phyloP scores from a whole-genome alignment of 2,329 filamentous ascomycete genomes.

The Fusarium gaditjirri region DNA sequence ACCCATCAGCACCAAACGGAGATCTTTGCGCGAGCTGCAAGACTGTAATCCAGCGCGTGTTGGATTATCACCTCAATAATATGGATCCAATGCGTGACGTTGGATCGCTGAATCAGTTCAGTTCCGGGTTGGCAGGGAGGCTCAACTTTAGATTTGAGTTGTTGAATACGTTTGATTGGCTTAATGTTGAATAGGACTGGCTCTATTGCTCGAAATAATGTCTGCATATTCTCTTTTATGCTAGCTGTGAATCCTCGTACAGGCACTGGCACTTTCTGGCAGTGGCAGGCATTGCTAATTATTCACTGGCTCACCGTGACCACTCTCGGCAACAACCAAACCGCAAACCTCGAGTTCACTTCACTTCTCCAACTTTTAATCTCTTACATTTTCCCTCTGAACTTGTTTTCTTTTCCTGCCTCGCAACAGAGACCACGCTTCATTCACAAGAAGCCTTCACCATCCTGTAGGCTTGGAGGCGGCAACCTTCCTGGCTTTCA shows the following conservation, averaged over 20 bases:
- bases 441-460: not conserved
- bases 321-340: not conserved
- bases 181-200: not conserved
- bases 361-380: fast-evolving
- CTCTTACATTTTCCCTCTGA: fast-evolving
- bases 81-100: not conserved
- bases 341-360: fast-evolving
- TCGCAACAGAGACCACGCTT: fast-evolving
- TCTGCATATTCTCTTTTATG: too few relatives aligned
- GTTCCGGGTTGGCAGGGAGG: not conserved
- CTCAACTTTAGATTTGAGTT: constrained; percentile 16
- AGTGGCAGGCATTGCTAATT: not conserved
- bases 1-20: constrained; percentile 4
- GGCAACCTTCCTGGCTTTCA: not conserved
- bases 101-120: constrained; percentile 7
- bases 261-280: fast-evolving
- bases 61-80: constrained; percentile 6
- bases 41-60: constrained; percentile 11
- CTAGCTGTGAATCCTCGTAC: fast-evolving
- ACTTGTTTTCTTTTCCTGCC: not conserved
- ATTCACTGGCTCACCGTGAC: not conserved
- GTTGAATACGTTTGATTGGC: constrained; percentile 16
- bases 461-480: not conserved
- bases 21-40: constrained; percentile 11
- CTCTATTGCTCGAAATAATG: too few relatives aligned